phyloP scores from a whole-genome alignment of 108 stramenopile species.

The Poteriospumella lacustris region DNA sequence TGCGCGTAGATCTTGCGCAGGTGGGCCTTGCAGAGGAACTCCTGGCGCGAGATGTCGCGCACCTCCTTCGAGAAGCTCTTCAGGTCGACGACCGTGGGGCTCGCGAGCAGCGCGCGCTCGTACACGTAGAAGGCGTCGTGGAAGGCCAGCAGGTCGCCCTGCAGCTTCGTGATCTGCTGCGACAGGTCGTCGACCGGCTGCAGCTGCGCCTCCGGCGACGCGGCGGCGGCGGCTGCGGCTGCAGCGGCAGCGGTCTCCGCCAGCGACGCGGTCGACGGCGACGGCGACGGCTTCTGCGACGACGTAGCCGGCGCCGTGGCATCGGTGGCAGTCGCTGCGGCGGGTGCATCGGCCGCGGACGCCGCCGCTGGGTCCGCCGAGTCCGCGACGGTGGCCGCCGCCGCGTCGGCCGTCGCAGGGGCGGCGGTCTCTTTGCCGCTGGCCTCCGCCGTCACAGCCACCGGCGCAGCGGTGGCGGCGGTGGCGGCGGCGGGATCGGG shows the following conservation, averaged over 20 bases:
- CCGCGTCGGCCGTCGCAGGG: too few relatives aligned
- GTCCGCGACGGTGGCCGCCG: too few relatives aligned
- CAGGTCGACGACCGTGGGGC: constrained; percentile 11
- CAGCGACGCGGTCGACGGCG: too few relatives aligned
- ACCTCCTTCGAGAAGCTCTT: constrained; percentile 48
- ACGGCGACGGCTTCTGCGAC: too few relatives aligned
- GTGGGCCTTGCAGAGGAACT: constrained; percentile 50
- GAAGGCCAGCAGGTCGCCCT: constrained; percentile 48
- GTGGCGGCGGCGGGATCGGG: too few relatives aligned
- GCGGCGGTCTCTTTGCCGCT: constrained; percentile 37
- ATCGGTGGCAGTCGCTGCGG: too few relatives aligned
- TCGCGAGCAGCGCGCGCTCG: constrained; percentile 38
- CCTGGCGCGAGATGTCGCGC: constrained; percentile 46
- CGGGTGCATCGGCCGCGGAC: too few relatives aligned
- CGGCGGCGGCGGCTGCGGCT: too few relatives aligned
- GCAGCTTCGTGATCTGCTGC: constrained; percentile 41
- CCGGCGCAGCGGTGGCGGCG: constrained; percentile 23
- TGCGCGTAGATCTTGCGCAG: constrained; percentile 48
- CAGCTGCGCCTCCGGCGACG: not conserved
- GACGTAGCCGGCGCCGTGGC: too few relatives aligned
- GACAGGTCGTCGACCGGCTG: constrained; percentile 31
- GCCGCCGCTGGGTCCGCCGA: too few relatives aligned
- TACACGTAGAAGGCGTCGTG: constrained; percentile 53
- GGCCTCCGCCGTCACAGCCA: constrained; percentile 31
- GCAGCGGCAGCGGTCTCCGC: too few relatives aligned